Evolutionary conservation across 2,329 filamentous ascomycete species (phyloP), one percentile per base, ranked within the genome.

Genomic region (Fusarium beomiforme): DNA sequence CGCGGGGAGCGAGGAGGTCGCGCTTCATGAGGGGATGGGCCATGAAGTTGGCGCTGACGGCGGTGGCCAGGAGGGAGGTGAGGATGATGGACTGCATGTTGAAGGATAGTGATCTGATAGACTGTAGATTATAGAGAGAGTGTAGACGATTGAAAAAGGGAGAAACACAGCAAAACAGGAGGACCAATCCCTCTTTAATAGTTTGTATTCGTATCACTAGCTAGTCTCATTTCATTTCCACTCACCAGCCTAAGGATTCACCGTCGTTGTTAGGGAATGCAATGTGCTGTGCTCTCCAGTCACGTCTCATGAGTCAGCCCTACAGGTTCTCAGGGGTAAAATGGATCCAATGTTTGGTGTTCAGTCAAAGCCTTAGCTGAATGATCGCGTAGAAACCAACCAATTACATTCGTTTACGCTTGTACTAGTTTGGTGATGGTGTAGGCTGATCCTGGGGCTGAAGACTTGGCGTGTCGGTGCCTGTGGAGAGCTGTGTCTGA

Each of bases 31-130:
- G 69, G 39, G 75, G 72, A 51, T 78, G 74, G n/a, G 72, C 68
- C 69, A 77, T 74, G 72, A 76, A 75, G 70, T 77, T 73, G 58
- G 60, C 60, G 31, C 64, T 70, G 19, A 72, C 70, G 67, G 76
- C 78, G 8, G 78, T 63, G 46, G 75, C 71, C 57, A 76, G 66
- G 64, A 79, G 70, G 49, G 73, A 65, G 51, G 73, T 63, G 70
- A 78, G 36, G 68, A 76, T 24, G 54, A 77, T 73, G 74, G 77
- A 71, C 65, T 74, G 74, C 78, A 79, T 80, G 21, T 67, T 76
- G 75, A 57, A 19, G 11, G 29, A 23, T 24, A 6, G 41, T 43
- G n/a, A 13, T 39, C 37, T 26, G 37, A 46, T 39, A 26, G 26
- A 54, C 16, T 59, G 42, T 14, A 47, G n/a, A 47, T 31, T 29